These are phyloP conservation scores for Claviceps monticola DNA, from an alignment of 2,329 filamentous ascomycete genomes.

Conservation along the genomic window DNA sequence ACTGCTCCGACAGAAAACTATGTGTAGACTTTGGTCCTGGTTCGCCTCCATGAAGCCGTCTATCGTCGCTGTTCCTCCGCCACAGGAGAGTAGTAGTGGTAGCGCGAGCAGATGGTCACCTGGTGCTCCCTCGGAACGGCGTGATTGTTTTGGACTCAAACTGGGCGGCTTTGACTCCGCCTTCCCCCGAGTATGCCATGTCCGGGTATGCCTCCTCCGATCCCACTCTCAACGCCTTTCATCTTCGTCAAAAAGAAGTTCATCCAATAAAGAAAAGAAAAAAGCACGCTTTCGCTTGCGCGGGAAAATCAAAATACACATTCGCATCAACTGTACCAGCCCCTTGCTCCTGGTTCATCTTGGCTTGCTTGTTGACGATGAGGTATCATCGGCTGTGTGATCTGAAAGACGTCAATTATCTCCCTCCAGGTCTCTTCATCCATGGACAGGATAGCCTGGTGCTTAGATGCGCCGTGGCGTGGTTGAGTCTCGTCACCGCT, in stretches of 20 bases:
- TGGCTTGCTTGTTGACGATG: constrained; percentile 51
- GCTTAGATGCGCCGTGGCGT: constrained; percentile 45
- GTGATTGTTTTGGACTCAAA: background rate
- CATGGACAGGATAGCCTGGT: constrained; percentile 79
- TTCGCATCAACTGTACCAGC: constrained; percentile 48
- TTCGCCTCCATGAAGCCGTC: background rate
- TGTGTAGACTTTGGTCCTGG: background rate
- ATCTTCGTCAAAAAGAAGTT: background rate
- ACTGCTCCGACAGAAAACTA: background rate
- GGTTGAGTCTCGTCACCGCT: constrained; percentile 30
- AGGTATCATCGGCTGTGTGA: constrained; percentile 71
- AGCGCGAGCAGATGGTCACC: background rate
- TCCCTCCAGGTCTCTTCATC: constrained; percentile 75
- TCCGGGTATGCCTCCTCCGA: background rate
- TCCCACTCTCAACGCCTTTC: background rate
- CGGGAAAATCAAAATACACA: background rate
- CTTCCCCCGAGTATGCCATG: background rate
- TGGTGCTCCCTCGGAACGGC: background rate
- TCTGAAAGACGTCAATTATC: constrained; percentile 61
- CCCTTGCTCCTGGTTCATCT: constrained; percentile 38
- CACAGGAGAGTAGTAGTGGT: background rate
- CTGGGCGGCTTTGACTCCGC: background rate
- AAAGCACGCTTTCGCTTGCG: background rate
- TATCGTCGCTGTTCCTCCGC: background rate
- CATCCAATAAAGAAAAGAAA: background rate